phyloP scores from a whole-genome alignment of 148 eudicot genomes.

The Rhododendron ovatum region DNA sequence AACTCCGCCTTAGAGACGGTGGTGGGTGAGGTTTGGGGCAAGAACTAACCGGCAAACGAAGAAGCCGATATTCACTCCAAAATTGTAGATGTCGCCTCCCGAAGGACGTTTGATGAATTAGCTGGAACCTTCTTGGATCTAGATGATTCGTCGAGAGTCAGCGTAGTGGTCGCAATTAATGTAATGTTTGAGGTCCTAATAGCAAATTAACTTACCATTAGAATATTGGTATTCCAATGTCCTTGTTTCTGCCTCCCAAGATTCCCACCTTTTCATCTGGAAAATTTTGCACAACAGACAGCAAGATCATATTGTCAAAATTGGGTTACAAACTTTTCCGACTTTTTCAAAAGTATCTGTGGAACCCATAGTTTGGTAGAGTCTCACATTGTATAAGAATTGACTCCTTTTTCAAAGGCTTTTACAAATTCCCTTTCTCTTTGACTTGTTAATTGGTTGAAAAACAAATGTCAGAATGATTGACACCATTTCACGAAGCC shows the following conservation, averaged over 20 bases:
- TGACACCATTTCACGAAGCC: background rate
- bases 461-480: background rate
- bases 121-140: constrained; percentile 40
- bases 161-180: no score
- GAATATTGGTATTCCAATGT: constrained; percentile 39
- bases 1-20: background rate
- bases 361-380: background rate
- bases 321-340: background rate
- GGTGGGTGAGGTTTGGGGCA: background rate
- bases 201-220: constrained; percentile 21
- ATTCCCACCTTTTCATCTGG: constrained; percentile 45
- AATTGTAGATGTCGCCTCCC: constrained; percentile 33
- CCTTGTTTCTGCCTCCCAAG: constrained; percentile 47
- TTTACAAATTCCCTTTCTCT: constrained; percentile 6
- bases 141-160: background rate
- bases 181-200: no score
- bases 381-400: background rate
- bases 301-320: background rate
- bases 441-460: background rate
- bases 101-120: constrained; percentile 40
- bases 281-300: background rate
- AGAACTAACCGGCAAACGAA: constrained; percentile 33
- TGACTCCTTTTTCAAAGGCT: background rate
- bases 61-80: constrained; percentile 35
- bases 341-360: background rate